Percentiles rank a stretch among this genome's conserved stretches.
Evolutionary conservation across 2,329 filamentous ascomycete species (phyloP).

Genomic region (Beauveria sp.): DNA sequence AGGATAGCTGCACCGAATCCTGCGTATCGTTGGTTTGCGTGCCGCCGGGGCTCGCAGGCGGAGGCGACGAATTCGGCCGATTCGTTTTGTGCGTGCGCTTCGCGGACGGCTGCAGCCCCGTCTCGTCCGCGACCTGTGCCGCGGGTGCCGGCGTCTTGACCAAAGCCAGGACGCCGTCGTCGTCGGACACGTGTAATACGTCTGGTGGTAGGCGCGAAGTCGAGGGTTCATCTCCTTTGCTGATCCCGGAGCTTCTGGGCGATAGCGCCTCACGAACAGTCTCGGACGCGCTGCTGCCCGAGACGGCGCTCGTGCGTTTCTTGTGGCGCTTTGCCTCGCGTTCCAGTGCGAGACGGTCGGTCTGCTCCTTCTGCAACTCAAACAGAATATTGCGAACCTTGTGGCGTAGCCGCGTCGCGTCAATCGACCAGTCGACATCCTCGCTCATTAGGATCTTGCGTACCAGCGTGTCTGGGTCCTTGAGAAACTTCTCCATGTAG

Average conservation of each 20-base stretch:
- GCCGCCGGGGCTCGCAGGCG: constrained; percentile 14
- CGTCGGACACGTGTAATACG: not conserved
- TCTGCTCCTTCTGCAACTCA: constrained; percentile 51
- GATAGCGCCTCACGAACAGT: constrained; percentile 1
- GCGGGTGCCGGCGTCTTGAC: not conserved
- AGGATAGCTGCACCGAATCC: not conserved
- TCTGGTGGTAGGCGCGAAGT: not conserved
- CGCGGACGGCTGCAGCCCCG: not conserved
- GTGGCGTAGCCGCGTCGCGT: constrained; percentile 51
- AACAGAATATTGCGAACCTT: constrained; percentile 62
- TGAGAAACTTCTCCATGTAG: constrained; percentile 76
- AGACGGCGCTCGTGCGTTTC: not conserved
- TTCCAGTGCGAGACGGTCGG: constrained; percentile 30
- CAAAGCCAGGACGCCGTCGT: not conserved
- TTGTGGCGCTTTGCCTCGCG: constrained; percentile 23
- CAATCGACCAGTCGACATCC: constrained; percentile 42
- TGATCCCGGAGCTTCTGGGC: not conserved
- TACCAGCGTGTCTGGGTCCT: constrained; percentile 64
- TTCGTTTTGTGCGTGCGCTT: too few relatives aligned
- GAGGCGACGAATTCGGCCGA: not conserved
- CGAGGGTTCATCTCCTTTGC: not conserved
- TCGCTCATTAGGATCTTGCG: constrained; percentile 57
- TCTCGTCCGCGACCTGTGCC: not conserved
- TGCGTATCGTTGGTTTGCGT: constrained; percentile 16
- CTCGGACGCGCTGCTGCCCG: not conserved